Evolutionary conservation across 129 eudicot genomes (phyloP).

Genomic region (Centaurea solstitialis): DNA sequence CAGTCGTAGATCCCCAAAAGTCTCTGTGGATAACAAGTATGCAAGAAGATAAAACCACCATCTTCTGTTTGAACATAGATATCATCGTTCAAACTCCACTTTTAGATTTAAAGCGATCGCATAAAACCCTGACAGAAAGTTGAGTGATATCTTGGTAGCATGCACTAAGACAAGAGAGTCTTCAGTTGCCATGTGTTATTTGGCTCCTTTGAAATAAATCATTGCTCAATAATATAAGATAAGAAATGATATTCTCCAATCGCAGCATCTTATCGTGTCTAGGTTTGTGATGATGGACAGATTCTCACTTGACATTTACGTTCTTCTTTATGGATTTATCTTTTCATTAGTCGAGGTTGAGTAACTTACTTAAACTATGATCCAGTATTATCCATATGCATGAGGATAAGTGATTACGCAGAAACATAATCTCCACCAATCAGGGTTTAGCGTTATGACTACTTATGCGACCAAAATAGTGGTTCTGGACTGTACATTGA

Average conservation of each 20-base stretch:
- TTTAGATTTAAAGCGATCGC: not conserved
- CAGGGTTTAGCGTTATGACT: not conserved
- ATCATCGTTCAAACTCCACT: not conserved
- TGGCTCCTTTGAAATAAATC: not conserved
- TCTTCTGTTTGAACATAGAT: not conserved
- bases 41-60: constrained; percentile 21
- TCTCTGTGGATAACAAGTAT: constrained; percentile 15
- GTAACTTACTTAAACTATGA: constrained; percentile 1
- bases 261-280: not conserved
- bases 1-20: constrained; percentile 8
- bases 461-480: not conserved
- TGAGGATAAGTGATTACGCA: constrained; percentile 8
- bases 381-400: not conserved
- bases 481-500: not conserved
- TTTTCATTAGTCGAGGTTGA: constrained; percentile 14
- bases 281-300: not conserved
- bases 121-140: constrained; percentile 20
- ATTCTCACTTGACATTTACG: not conserved
- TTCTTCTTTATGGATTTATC: not conserved
- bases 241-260: not conserved
- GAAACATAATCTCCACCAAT: constrained; percentile 4
- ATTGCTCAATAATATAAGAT: constrained; percentile 4
- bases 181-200: not conserved
- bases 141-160: constrained; percentile 34
- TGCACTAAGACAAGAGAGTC: constrained; percentile 7